Percentiles rank a stretch among this genome's conserved stretches.
phyloP scores from a whole-genome alignment of 768 basidiomycete species.

The Arthromyces matolae region DNA sequence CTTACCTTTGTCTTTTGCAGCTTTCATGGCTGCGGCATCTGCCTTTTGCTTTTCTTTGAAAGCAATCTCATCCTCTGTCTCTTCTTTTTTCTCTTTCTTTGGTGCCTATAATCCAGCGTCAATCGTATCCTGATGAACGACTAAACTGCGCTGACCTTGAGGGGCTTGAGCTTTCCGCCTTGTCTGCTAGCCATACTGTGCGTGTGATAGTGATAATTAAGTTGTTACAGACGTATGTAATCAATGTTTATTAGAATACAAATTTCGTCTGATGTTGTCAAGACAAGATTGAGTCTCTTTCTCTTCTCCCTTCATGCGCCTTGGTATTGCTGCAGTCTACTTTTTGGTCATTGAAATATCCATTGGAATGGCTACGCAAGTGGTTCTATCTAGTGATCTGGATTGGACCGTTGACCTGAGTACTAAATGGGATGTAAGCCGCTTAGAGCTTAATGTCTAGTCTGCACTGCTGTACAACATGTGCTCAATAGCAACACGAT shows the following conservation, averaged over 20 bases:
- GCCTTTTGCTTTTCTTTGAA: conserved; percentile 78
- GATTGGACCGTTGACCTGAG: conserved; percentile 22
- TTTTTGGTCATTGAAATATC: too few relatives aligned
- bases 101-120: conserved; percentile 49
- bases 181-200: conserved; percentile 59
- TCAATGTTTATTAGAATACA: conserved; percentile 3
- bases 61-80: conserved; percentile 64
- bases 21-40: conserved; percentile 70
- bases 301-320: neutral
- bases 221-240: neutral
- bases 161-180: conserved; percentile 83
- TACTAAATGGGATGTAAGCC: conserved; percentile 39
- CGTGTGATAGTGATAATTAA: conserved; percentile 2
- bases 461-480: neutral
- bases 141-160: conserved; percentile 53
- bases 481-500: conserved; percentile 2
- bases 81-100: conserved; percentile 77
- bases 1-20: conserved; percentile 69
- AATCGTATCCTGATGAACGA: conserved; percentile 1
- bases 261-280: conserved; percentile 9
- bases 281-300: neutral
- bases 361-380: conserved; percentile 6
- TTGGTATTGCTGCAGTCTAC: too few relatives aligned
- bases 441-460: too few relatives aligned
- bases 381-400: neutral